phyloP scores from a whole-genome alignment of 768 basidiomycete species.

The Fomitopsis pulvina region DNA sequence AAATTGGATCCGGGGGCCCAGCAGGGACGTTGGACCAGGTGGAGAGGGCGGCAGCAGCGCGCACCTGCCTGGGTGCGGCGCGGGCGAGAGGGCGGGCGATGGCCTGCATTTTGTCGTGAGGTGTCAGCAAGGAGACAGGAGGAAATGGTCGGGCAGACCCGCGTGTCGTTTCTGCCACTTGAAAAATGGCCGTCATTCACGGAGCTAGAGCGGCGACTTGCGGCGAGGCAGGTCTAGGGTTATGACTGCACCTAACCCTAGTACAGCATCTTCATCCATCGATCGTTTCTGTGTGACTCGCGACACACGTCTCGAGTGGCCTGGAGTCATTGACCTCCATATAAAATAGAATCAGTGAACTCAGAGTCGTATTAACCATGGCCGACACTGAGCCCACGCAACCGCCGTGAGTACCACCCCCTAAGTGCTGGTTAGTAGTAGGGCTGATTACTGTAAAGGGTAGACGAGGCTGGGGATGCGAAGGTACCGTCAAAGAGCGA shows the following conservation, averaged over 20 bases:
- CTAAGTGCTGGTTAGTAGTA: not conserved
- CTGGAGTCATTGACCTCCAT: constrained; percentile 7
- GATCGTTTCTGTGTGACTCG: constrained; percentile 6
- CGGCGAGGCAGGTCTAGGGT: not conserved
- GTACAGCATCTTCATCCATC: not conserved
- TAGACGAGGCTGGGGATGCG: constrained; percentile 20
- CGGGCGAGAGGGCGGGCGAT: constrained; percentile 38
- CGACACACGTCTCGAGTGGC: constrained; percentile 3
- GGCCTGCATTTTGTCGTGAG: constrained; percentile 32
- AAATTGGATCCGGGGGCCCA: constrained; percentile 90
- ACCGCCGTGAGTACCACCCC: constrained; percentile 10
- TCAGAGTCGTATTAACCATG: constrained; percentile 11
- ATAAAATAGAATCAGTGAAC: not conserved
- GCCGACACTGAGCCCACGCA: constrained; percentile 17
- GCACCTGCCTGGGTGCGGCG: constrained; percentile 37
- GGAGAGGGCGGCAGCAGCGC: constrained; percentile 42
- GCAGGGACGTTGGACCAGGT: constrained; percentile 79
- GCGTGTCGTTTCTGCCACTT: not conserved
- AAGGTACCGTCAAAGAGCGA: constrained; percentile 78
- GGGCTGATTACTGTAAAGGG: constrained; percentile 1
- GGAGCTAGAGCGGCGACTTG: constrained; percentile 9
- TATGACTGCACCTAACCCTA: constrained; percentile 6
- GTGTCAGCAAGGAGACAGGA: not conserved
- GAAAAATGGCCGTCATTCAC: constrained; percentile 1
- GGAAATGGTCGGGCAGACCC: constrained; percentile 16